These are phyloP conservation scores for Lactarius sanguifluus DNA, from an alignment of 768 basidiomycete species.

Conservation along the genomic window DNA sequence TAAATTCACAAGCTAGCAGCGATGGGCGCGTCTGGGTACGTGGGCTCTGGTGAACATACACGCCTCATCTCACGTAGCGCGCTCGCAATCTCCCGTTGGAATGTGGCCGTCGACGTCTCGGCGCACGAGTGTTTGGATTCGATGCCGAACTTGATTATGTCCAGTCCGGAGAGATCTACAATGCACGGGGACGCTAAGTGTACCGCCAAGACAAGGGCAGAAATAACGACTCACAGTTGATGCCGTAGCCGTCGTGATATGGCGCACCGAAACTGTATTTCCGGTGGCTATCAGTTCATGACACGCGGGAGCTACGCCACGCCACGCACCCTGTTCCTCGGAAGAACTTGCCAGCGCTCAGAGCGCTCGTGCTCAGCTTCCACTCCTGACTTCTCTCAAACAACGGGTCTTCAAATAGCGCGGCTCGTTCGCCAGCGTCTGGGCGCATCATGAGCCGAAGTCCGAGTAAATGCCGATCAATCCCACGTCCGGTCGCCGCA, in stretches of 20 bases:
- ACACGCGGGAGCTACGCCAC: neutral
- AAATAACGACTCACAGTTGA: constrained; percentile 68
- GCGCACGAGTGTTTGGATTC: constrained; percentile 80
- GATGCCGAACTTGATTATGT: constrained; percentile 87
- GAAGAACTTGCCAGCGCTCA: constrained; percentile 85
- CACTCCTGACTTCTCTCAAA: constrained; percentile 76
- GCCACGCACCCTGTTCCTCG: constrained; percentile 77
- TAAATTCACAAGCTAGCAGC: constrained; percentile 21
- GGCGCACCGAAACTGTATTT: constrained; percentile 68
- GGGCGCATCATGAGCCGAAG: constrained; percentile 63
- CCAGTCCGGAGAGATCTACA: constrained; percentile 76
- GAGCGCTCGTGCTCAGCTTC: constrained; percentile 87
- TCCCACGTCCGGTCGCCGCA: constrained; percentile 78
- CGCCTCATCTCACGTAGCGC: constrained; percentile 69
- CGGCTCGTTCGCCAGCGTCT: constrained; percentile 52
- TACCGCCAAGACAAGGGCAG: neutral
- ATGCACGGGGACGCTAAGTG: constrained; percentile 28
- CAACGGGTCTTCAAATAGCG: constrained; percentile 74
- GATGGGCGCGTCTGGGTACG: constrained; percentile 10
- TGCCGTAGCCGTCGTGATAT: constrained; percentile 87
- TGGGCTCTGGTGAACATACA: constrained; percentile 28
- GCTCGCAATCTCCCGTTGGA: constrained; percentile 60
- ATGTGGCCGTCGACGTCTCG: constrained; percentile 65
- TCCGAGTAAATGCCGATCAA: constrained; percentile 90
- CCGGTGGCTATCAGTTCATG: constrained; percentile 1